Evolutionary conservation across 2,329 filamentous ascomycete genomes (phyloP), one percentile per base, ranked within the genome.

Genomic region (Nannizziopsis barbatae): DNA sequence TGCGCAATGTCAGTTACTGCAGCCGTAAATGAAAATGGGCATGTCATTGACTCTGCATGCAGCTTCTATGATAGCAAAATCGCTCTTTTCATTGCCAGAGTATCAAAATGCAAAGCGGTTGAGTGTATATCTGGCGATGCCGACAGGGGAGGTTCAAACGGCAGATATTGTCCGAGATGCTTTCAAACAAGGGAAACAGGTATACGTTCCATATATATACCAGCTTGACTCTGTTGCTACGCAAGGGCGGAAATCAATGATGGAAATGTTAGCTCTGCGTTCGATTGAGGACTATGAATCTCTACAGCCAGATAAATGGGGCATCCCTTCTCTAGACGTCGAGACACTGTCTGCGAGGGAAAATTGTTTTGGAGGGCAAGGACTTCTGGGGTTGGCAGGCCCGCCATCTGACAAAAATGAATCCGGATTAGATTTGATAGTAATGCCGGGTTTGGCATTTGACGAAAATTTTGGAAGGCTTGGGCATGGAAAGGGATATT

Each of bases 401-500:
- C 43, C 40, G 15, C 20, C 49, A 8, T 17, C 56, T 53, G 49
- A 58, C 46, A 38, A 56, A 45, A 52, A 59, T 46, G 50, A 60
- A 56, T 48, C 61, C 27, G 75, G 76, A 7, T 71, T 98, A 37
- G 90, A 98, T 64, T 66, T 98, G 55, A 84, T 98, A 54, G 74
- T 98, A 22, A 79, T 96, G 73, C 92, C 92, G 1, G 92, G 89
- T 10, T 85, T 98, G 59, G 90, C 87, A 2, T 98, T 98, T 66
- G 89, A 95, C 64, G 72, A 72, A 2, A 71, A 70, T 10, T 76
- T 92, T 52, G 78, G 83, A 56, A 77, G 92, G 57, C 75, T 96
- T 15, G 92, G 92, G 36, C 92, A 98, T 66, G 92, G 92, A 49
- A 94, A 87, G 66, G 92, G 92, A 30, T 98, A 94, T 70, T 98